These are phyloP conservation scores for Neoboletus magnificus DNA, from an alignment of 768 basidiomycete genomes.

Conservation along the genomic window DNA sequence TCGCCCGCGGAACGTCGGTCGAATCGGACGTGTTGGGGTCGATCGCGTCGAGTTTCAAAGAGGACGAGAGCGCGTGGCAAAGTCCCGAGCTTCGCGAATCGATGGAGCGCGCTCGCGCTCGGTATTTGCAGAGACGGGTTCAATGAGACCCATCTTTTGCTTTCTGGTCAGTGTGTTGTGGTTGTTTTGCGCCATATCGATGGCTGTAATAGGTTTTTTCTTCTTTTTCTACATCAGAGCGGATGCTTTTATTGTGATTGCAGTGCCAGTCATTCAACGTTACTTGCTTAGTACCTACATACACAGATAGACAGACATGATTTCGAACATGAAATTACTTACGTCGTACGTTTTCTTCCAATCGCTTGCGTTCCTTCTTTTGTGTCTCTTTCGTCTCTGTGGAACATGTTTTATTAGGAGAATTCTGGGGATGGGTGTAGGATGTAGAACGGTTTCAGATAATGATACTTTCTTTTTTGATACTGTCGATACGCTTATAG, in stretches of 20 bases:
- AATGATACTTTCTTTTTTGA: too few relatives aligned
- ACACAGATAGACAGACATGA: neutral
- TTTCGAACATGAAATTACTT: neutral
- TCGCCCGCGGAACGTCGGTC: slow-evolving; percentile 32
- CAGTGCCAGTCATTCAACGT: neutral
- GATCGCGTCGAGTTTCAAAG: slow-evolving; percentile 31
- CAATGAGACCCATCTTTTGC: slow-evolving; percentile 1
- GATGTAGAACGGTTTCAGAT: too few relatives aligned
- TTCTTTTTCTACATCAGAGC: neutral
- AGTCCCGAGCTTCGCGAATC: slow-evolving; percentile 66
- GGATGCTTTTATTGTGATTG: neutral
- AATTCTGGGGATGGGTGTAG: neutral
- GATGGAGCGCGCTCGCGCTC: slow-evolving; percentile 65
- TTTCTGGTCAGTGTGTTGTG: neutral
- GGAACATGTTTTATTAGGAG: neutral
- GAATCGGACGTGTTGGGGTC: slow-evolving; percentile 32
- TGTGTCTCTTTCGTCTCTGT: neutral
- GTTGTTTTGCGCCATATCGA: neutral
- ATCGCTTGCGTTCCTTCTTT: neutral
- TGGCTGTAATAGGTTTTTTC: neutral
- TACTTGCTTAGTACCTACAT: neutral
- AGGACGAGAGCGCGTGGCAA: slow-evolving; percentile 51
- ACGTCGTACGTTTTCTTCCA: neutral
- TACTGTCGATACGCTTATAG: too few relatives aligned
- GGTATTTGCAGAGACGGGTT: slow-evolving; percentile 16